A percentile compares a stretch with the other conserved stretches of the same genome.
phyloP scores from a whole-genome alignment of 305 asterid species.

The Stenogyne calaminthoides region DNA sequence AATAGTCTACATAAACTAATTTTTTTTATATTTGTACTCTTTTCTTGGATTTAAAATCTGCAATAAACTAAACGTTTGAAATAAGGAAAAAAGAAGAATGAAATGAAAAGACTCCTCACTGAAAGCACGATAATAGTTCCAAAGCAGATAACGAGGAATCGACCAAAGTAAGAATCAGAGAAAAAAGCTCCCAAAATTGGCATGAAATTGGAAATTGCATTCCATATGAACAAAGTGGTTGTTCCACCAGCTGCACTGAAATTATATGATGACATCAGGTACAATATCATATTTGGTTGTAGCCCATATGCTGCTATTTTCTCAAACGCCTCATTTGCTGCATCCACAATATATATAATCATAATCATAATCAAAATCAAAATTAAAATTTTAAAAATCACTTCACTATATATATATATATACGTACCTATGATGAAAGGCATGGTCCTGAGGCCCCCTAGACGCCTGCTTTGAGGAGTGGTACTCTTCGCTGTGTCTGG shows the following conservation, averaged over 20 bases:
- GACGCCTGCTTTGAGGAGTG: slow-evolving; percentile 1
- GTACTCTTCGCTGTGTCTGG: slow-evolving; percentile 30
- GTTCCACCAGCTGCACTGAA: slow-evolving; percentile 50
- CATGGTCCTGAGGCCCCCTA: slow-evolving; percentile 68
- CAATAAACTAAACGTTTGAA: too few relatives aligned
- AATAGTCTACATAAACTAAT: too few relatives aligned
- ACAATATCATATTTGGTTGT: slow-evolving; percentile 61
- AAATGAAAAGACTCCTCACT: slow-evolving; percentile 40
- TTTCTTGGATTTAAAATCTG: too few relatives aligned
- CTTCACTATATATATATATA: too few relatives aligned
- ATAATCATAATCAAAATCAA: neutral
- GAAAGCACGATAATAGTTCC: slow-evolving; percentile 42
- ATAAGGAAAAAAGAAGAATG: too few relatives aligned
- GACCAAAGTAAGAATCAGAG: slow-evolving; percentile 75
- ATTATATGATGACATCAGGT: slow-evolving; percentile 50
- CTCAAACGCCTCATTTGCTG: slow-evolving; percentile 75
- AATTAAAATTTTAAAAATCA: too few relatives aligned
- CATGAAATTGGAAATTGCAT: slow-evolving; percentile 58
- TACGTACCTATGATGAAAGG: slow-evolving; percentile 71
- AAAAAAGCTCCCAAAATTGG: slow-evolving; percentile 78
- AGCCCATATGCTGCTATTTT: slow-evolving; percentile 72
- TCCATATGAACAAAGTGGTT: slow-evolving; percentile 57
- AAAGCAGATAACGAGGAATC: slow-evolving; percentile 57
- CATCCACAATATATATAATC: neutral
- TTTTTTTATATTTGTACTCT: neutral